phyloP scores from a whole-genome alignment of 305 asterid species.

The Fraxinus dipetala region DNA sequence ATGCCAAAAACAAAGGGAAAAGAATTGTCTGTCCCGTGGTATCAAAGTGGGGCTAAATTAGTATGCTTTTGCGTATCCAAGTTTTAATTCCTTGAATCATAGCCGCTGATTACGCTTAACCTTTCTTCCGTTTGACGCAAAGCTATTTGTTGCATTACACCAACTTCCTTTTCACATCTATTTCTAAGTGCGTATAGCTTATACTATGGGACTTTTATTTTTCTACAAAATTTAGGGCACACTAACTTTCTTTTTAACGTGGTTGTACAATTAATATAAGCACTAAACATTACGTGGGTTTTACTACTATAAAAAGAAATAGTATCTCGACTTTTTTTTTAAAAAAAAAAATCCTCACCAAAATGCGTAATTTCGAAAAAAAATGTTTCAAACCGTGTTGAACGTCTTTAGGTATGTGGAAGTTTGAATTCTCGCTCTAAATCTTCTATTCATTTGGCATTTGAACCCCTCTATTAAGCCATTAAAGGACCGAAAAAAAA shows the following conservation, averaged over 20 bases:
- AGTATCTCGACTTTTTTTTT: too few relatives aligned
- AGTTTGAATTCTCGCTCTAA: neutral
- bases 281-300: neutral
- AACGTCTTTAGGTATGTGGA: neutral
- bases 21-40: neutral
- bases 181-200: neutral
- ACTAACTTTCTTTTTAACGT: neutral
- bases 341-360: too few relatives aligned
- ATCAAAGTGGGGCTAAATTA: neutral
- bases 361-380: too few relatives aligned
- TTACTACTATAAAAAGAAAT: too few relatives aligned
- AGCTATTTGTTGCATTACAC: constrained; percentile 16
- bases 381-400: neutral
- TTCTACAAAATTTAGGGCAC: neutral
- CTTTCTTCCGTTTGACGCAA: constrained; percentile 34
- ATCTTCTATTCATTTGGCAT: neutral
- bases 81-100: constrained; percentile 23
- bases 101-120: constrained; percentile 51
- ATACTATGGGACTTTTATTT: neutral
- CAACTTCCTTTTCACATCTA: neutral
- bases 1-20: neutral
- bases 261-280: neutral
- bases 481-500: neutral
- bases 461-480: neutral
- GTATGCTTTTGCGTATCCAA: neutral